Base-by-base conservation (phyloP, 345 rosid genomes). In the Pistacia integerrima region DNA sequence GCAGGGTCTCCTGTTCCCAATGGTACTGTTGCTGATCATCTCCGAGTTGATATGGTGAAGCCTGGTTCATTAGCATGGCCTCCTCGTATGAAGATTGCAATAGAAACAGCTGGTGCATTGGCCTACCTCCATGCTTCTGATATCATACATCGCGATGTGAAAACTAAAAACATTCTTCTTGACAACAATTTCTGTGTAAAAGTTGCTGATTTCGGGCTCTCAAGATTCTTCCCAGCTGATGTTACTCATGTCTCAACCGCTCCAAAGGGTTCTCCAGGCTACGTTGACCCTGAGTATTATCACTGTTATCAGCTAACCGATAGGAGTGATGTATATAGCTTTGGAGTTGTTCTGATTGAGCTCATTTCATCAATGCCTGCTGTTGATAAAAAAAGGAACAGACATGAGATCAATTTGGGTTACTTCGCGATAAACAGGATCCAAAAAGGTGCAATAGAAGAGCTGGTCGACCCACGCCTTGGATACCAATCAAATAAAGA, bases 241-340 rank as follows among this genome's bases (percentile, higher is more conserved):
- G 92, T 86, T 49, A 91, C 92, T 28, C 93, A 91, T 57, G 71
- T 91, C 25, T 91, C 93, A 46, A 88, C 93, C 0, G 88, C 88
- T 77, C 96, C 96, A 76, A 91, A 91, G 67, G 95, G 95, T 8
- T 89, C 92, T 61, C 90, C 93, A 0, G 96, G 93, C 49, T 88
- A 87, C 36, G 86, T 90, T 46, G 93, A 91, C 44, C 96, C 93
- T 0, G 93, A 91, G n/a, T 91, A 91, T 74, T 83, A 88, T 58
- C 87, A 74, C 12, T 86, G 85, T 74, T 91, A 90, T 83, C 91
- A 87, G 73, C 83, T 91, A 17, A 91, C 89, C 0, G 86, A 79
- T 49, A 89, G 85, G 82, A 91, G 96, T 49, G 96, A 91, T 46
- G 93, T 91, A 0, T 91, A 88, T 52, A 91, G 96, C 80, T 91